Percentiles rank a stretch among this genome's conserved stretches.
These are phyloP conservation scores for Fomitopsis schrenkii DNA, from an alignment of 1,284 basidiomycete species.

Conservation along the genomic window DNA sequence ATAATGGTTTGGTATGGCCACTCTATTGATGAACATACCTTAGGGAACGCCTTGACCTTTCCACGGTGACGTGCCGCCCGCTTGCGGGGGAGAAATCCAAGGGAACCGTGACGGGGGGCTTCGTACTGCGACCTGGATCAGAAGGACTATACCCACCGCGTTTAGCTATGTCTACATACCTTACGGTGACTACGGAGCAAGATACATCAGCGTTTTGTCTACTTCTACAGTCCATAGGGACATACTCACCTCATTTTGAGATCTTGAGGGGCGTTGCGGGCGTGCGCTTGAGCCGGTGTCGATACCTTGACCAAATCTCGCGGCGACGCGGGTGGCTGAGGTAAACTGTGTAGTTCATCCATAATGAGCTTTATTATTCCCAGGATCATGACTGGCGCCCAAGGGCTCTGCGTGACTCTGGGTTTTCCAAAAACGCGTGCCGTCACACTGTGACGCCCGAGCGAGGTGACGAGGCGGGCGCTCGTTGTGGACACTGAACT, in stretches of 20 bases:
- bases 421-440: slow-evolving; percentile 6
- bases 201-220: background rate
- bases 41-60: slow-evolving; percentile 98
- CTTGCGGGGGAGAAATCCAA: slow-evolving; percentile 93
- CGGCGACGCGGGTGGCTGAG: slow-evolving; percentile 28
- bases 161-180: slow-evolving; percentile 24
- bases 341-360: slow-evolving; percentile 30
- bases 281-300: slow-evolving; percentile 12
- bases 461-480: background rate
- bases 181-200: slow-evolving; percentile 34
- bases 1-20: background rate
- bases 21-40: slow-evolving; percentile 44
- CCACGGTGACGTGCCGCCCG: slow-evolving; percentile 94
- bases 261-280: slow-evolving; percentile 29
- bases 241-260: slow-evolving; percentile 37
- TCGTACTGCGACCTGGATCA: slow-evolving; percentile 62
- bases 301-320: slow-evolving; percentile 7
- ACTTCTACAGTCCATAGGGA: background rate
- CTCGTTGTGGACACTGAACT: background rate
- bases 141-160: background rate
- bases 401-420: background rate
- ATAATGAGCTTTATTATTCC: background rate
- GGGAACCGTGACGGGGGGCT: slow-evolving; percentile 92
- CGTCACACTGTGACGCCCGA: slow-evolving; percentile 5
- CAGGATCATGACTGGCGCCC: background rate